Evolutionary conservation across 257 asterid genomes (phyloP).

Genomic region (Penstemon eatonii): DNA sequence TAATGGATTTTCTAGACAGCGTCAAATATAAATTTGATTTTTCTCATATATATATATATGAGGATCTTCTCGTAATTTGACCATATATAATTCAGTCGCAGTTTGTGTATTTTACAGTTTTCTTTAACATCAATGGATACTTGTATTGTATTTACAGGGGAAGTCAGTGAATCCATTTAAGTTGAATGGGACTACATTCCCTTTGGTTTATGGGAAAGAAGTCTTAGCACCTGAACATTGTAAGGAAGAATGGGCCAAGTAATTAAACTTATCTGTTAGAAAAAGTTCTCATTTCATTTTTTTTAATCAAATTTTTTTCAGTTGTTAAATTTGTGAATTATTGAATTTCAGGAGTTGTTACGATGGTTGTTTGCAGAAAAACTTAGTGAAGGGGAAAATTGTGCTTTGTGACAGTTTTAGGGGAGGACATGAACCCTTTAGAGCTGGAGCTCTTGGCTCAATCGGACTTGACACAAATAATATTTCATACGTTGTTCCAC

Average conservation of each 20-base stretch:
- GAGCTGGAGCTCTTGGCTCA: conserved; percentile 23
- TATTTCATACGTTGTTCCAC: not conserved
- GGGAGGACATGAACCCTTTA: conserved; percentile 2
- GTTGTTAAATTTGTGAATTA: not conserved
- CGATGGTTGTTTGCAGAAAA: conserved; percentile 5
- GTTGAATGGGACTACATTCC: conserved; percentile 18
- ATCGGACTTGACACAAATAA: not conserved
- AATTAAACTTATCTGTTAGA: too few species aligned
- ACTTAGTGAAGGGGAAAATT: conserved; percentile 31
- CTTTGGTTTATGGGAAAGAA: conserved; percentile 26
- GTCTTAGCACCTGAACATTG: not conserved
- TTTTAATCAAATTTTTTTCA: not conserved
- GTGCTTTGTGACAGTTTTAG: conserved; percentile 14
- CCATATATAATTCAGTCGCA: too few species aligned
- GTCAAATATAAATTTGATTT: too few species aligned
- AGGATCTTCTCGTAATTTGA: too few species aligned
- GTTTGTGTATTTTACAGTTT: too few species aligned
- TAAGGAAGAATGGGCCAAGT: not conserved
- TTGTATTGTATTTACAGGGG: conserved; percentile 10
- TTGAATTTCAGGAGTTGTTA: conserved; percentile 9
- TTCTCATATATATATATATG: too few species aligned
- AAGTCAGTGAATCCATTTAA: conserved; percentile 25
- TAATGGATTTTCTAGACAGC: too few species aligned
- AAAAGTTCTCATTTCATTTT: not conserved
- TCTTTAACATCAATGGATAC: too few species aligned